These are phyloP conservation scores for Aureobasidium subglaciale DNA, from an alignment of 2,329 filamentous ascomycete genomes.

Conservation along the genomic window DNA sequence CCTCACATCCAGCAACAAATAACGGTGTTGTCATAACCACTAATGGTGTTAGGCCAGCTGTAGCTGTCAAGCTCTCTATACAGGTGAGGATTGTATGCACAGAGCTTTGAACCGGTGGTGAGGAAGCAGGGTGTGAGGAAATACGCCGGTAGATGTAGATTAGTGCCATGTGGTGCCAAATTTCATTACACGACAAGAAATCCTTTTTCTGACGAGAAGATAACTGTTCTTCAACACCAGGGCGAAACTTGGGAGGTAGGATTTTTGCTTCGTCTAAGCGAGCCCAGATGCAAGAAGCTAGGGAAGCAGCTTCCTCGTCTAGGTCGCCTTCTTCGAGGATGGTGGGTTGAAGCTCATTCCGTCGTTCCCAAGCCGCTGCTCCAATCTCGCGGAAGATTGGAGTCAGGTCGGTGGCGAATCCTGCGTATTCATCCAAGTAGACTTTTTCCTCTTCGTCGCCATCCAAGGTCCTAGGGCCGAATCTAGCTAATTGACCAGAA, in stretches of 20 bases:
- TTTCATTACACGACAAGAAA: constrained; percentile 9
- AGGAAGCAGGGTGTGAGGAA: not conserved
- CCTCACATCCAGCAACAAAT: constrained; percentile 15
- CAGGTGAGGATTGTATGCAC: constrained; percentile 3
- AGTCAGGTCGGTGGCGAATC: constrained; percentile 12
- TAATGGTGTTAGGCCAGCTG: constrained; percentile 12
- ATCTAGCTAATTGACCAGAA: constrained; percentile 10
- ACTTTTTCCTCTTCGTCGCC: constrained; percentile 7
- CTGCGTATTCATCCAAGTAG: constrained; percentile 15
- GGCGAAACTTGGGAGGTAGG: not conserved
- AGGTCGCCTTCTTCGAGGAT: constrained; percentile 10
- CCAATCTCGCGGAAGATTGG: constrained; percentile 14
- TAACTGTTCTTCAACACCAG: constrained; percentile 7
- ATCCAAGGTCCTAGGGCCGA: not conserved
- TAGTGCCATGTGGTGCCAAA: constrained; percentile 15
- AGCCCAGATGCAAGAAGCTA: not conserved
- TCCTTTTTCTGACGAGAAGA: constrained; percentile 2
- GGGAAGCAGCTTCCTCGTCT: constrained; percentile 3
- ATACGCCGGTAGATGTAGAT: constrained; percentile 14
- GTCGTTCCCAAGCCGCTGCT: constrained; percentile 12
- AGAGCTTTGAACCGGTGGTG: not conserved
- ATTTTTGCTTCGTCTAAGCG: not conserved
- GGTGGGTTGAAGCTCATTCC: not conserved
- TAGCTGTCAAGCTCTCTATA: constrained; percentile 8
- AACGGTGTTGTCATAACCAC: constrained; percentile 15